Evolutionary conservation across 2,329 filamentous ascomycete genomes (phyloP), one percentile per base, ranked within the genome.

Genomic region (Neofusicoccum sp.): DNA sequence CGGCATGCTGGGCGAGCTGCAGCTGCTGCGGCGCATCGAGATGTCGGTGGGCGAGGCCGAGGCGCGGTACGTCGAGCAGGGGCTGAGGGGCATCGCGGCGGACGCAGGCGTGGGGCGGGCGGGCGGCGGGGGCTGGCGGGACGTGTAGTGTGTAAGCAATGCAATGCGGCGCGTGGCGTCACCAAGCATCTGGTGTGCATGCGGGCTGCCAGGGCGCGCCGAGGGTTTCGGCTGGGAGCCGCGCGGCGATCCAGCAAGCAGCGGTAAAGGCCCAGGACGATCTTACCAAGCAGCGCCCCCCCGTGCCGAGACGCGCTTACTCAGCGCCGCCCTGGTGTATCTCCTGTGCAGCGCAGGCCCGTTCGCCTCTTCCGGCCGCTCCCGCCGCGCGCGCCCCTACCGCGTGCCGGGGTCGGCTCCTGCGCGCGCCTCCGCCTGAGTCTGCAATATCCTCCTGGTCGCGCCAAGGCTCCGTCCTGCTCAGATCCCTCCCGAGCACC

Each of bases 21-120:
- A 66, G 14, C 60, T 65, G 5, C 75, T 77, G 70, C 67, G 68
- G 60, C 65, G 53, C 14, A 67, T 76, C 11, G 71, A 75, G 62
- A 54, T 44, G 12, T 67, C 67, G 31, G 67, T 74, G 4, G 69
- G 72, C 8, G 57, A 60, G n/a, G 65, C 61, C 38, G 75, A 76
- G 62, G 70, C 69, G 62, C 62, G 66, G 26, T 76, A 73, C 70
- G 68, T 77, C 6, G 73, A 76, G 24, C 6, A 7, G n/a, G 33
- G 33, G 26, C 49, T 61, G 41, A 40, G 48, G 41, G 43, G 33
- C 24, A 41, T 57, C 11, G 59, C 40, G 20, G 24, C 31, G 14
- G 24, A 16, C 20, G 6, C 30, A 28, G 20, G 20, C 20, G 20
- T 20, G 26, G 51, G 20, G 51, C 36, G 20, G 14, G 36, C 38